Evolutionary conservation across 2,329 filamentous ascomycete genomes (phyloP), one percentile per base, ranked within the genome.

Genomic region (Fusarium fracticaudum): DNA sequence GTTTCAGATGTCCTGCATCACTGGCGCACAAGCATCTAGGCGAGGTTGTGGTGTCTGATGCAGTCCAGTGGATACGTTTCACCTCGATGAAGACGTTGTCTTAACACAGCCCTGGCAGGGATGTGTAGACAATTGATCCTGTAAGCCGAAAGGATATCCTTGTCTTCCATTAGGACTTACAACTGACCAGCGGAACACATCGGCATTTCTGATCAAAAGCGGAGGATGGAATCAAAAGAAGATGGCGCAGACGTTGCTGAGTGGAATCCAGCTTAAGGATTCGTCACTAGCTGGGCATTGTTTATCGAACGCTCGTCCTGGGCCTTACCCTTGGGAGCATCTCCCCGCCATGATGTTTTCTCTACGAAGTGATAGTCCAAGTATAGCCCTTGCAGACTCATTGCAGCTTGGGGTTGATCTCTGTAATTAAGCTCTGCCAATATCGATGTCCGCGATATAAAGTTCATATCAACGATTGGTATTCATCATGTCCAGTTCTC

Each of bases 31-130:
- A 63, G 69, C 64, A 66, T 65, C 71, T 64, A 79, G 79, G 79
- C 75, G 78, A 82, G 79, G 75, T 81, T 79, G 80, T 80, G 58
- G 60, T 66, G 53, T 72, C 57, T 74, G 68, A 87, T 81, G 86
- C 84, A 86, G 66, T 84, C 84, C 84, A 79, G 84, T 85, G 86
- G 84, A 82, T 82, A 79, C 78, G 86, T 87, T 87, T 87, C 86
- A 87, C 72, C 77, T 82, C 83, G 79, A 82, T 79, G 81, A 81
- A 80, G 63, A 64, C 57, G 65, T 58, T 67, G 61, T 64, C 65
- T 71, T 64, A 59, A 79, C 70, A 71, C 73, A 75, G 77, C 66
- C 73, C 69, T 72, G 69, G 76, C 75, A 78, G 65, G 77, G 76
- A 74, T 76, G 37, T 48, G 59, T 53, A 64, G 73, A 62, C 74